Evolutionary conservation across 345 rosid species (phyloP), one percentile per base, ranked within the genome.

Genomic region (Abelmoschus esculentus): DNA sequence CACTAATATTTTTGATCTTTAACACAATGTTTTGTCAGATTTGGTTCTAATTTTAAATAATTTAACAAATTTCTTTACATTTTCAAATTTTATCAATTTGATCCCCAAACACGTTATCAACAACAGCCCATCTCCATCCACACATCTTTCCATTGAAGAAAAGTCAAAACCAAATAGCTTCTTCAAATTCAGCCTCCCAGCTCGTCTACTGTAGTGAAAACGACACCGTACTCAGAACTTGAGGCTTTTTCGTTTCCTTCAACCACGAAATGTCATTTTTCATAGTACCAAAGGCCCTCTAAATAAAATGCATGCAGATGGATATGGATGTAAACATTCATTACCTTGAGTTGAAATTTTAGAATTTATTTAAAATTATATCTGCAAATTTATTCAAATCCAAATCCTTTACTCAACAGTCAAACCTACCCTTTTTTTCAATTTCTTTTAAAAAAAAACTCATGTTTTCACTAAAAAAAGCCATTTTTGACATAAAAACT

Each of bases 131-230:
- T 15, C 55, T 17, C 55, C n/a, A 7, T 49, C 53, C 53, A 49
- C 53, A 38, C 44, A 38, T n/a, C 22, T n/a, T 11, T 13, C 15
- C 15, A 46, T 10, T 13, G 50, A 46, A 46, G 15, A n/a, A 22
- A 55, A 0, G 3, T 14, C 29, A 56, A n/a, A 13, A 22, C 7
- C 7, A 18, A n/a, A 67, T 77, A 72, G 67, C 69, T 57, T 57
- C 73, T 49, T 61, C 69, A 13, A 14, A n/a, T n/a, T n/a, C n/a
- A n/a, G n/a, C n/a, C n/a, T 50, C 75, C 40, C 74, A 64, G 50
- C 38, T 66, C 60, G 34, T 66, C 22, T 26, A 34, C 67, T 42
- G 3, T 29, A 15, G 54, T 42, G 5, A 52, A 44, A 28, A n/a
- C 62, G 32, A 3, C 29, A 29, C 29, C 17, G 71, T 59, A 6